phyloP scores from a whole-genome alignment of 129 eudicot species.

The Ambrosia artemisiifolia region DNA sequence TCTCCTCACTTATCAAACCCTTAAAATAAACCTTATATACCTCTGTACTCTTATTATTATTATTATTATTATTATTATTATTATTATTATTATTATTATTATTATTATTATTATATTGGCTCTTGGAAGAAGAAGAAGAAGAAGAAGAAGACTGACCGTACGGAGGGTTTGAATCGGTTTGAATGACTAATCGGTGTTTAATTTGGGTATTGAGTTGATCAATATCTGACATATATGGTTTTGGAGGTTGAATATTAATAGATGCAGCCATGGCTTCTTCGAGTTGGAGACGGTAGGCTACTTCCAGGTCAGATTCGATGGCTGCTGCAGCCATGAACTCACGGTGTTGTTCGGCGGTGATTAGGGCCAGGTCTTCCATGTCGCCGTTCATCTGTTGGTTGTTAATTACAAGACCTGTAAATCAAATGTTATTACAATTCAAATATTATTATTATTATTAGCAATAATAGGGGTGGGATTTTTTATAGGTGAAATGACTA shows the following conservation, averaged over 20 bases:
- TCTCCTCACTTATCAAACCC: slow-evolving; percentile 48
- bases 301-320: slow-evolving; percentile 52
- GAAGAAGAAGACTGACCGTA: too few relatives aligned
- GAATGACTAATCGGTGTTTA: slow-evolving; percentile 27
- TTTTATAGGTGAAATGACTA: too few relatives aligned
- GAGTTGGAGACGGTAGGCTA: slow-evolving; percentile 67
- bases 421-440: neutral
- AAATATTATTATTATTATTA: too few relatives aligned
- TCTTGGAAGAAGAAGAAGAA: too few relatives aligned
- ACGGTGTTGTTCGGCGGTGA: slow-evolving; percentile 46
- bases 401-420: too few relatives aligned
- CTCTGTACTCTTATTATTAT: slow-evolving; percentile 10
- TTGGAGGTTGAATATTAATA: slow-evolving; percentile 44
- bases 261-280: slow-evolving; percentile 78
- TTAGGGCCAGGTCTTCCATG: slow-evolving; percentile 20
- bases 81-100: too few relatives aligned
- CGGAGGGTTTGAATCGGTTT: slow-evolving; percentile 11
- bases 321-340: slow-evolving; percentile 40
- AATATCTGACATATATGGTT: slow-evolving; percentile 12
- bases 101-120: neutral
- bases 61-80: too few relatives aligned
- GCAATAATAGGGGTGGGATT: too few relatives aligned
- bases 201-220: slow-evolving; percentile 26
- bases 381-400: neutral
- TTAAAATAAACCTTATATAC: slow-evolving; percentile 63